Evolutionary conservation across 2,329 filamentous ascomycete species (phyloP).

Genomic region (Curvularia hawaiiensis): DNA sequence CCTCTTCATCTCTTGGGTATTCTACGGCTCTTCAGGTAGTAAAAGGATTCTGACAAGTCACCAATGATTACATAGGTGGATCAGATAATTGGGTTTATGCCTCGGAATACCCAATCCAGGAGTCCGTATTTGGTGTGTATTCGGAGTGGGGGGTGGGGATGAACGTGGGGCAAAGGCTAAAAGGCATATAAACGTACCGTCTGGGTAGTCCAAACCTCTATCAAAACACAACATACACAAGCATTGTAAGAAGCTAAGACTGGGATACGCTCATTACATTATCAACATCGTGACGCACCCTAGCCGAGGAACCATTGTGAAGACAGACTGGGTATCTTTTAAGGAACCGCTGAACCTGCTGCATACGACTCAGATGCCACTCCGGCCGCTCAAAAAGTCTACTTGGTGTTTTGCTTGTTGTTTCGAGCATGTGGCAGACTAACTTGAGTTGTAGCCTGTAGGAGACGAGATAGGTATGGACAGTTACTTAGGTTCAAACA

Average conservation of each 20-base stretch:
- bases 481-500: not conserved
- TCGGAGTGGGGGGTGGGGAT: not conserved
- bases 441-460: not conserved
- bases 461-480: not conserved
- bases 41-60: not conserved
- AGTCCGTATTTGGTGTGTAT: not conserved
- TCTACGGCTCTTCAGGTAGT: not conserved
- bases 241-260: not conserved
- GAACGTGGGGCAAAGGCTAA: slow-evolving; percentile 1
- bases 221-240: not conserved
- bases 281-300: not conserved
- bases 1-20: not conserved
- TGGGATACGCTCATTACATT: not conserved
- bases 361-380: not conserved
- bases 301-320: not conserved
- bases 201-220: not conserved
- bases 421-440: not conserved
- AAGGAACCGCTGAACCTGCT: slow-evolving; percentile 1
- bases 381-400: not conserved
- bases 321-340: slow-evolving; percentile 8
- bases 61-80: not conserved
- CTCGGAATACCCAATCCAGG: slow-evolving; percentile 2
- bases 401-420: not conserved
- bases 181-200: not conserved
- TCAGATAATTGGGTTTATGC: not conserved